phyloP scores from a whole-genome alignment of 345 rosid species.

The Diplotaxis tenuifolia region DNA sequence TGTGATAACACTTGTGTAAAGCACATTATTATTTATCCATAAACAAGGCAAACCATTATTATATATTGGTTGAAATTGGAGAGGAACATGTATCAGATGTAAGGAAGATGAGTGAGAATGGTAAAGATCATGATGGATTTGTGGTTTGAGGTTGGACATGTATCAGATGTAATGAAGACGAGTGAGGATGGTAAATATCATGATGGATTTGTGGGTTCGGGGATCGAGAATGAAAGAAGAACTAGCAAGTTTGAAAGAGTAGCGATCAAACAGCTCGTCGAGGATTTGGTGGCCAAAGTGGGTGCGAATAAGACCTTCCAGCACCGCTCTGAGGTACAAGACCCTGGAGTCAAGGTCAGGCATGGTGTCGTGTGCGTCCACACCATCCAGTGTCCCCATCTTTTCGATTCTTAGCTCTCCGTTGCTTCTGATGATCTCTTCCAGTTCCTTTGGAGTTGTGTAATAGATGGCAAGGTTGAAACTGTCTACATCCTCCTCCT shows the following conservation, averaged over 20 bases:
- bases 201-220: conserved; percentile 28
- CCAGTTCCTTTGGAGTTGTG: conserved; percentile 33
- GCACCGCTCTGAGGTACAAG: conserved; percentile 28
- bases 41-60: not conserved
- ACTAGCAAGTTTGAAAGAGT: conserved; percentile 22
- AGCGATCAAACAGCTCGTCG: conserved; percentile 32
- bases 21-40: conserved; percentile 5
- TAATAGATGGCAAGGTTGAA: conserved; percentile 36
- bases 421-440: conserved; percentile 20
- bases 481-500: conserved; percentile 27
- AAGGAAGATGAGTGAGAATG: no score
- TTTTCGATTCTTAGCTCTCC: conserved; percentile 17
- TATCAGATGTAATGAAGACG: conserved; percentile 1
- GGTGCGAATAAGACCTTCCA: conserved; percentile 25
- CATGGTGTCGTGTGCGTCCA: conserved; percentile 18
- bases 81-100: no score
- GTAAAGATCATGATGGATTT: no score
- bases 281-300: conserved; percentile 37
- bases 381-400: conserved; percentile 23
- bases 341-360: conserved; percentile 30
- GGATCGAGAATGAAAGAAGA: conserved; percentile 31
- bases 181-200: conserved; percentile 29
- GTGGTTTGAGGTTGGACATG: not conserved
- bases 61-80: not conserved
- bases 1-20: conserved; percentile 12